Percentiles rank a stretch among this genome's conserved stretches.
Conservation (phyloP, 495 filamentous ascomycete species). For the Penicillium psychrofluorescens region DNA sequence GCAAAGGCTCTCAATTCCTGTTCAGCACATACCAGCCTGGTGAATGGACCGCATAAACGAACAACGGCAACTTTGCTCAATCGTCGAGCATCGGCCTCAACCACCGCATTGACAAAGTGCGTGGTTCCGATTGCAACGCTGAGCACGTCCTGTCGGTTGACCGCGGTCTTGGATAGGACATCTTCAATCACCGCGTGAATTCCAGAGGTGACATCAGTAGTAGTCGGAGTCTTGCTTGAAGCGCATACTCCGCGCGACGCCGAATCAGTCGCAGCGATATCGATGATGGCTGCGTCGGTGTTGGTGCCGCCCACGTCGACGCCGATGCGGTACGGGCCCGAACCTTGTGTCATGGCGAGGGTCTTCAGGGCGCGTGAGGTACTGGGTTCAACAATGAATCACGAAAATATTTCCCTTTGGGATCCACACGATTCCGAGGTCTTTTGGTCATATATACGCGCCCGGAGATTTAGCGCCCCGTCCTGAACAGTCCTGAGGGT, state of each 20-base stretch:
- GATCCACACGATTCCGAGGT: too few relatives aligned
- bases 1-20: too few relatives aligned
- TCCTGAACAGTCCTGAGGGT: too few relatives aligned
- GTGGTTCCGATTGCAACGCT: conserved; percentile 58
- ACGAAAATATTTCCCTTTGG: too few relatives aligned
- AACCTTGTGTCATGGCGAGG: neutral
- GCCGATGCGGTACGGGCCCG: conserved; percentile 11
- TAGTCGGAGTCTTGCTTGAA: conserved; percentile 52
- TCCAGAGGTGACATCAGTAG: conserved; percentile 45
- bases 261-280: conserved; percentile 32
- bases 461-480: too few relatives aligned
- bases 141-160: conserved; percentile 34
- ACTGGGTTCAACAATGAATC: too few relatives aligned
- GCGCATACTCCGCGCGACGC: conserved; percentile 40
- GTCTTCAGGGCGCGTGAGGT: too few relatives aligned
- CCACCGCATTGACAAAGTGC: conserved; percentile 57
- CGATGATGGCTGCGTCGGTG: conserved; percentile 52
- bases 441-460: too few relatives aligned
- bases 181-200: conserved; percentile 43
- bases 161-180: conserved; percentile 33
- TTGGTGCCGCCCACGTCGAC: conserved; percentile 44
- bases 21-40: conserved; percentile 16
- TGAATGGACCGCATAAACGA: conserved; percentile 46
- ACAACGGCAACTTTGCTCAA: conserved; percentile 48
- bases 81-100: conserved; percentile 45